A percentile compares a stretch with the other conserved stretches of the same genome.
Evolutionary conservation across 1,284 basidiomycete species (phyloP).

Genomic region (Moesziomyces sp.): DNA sequence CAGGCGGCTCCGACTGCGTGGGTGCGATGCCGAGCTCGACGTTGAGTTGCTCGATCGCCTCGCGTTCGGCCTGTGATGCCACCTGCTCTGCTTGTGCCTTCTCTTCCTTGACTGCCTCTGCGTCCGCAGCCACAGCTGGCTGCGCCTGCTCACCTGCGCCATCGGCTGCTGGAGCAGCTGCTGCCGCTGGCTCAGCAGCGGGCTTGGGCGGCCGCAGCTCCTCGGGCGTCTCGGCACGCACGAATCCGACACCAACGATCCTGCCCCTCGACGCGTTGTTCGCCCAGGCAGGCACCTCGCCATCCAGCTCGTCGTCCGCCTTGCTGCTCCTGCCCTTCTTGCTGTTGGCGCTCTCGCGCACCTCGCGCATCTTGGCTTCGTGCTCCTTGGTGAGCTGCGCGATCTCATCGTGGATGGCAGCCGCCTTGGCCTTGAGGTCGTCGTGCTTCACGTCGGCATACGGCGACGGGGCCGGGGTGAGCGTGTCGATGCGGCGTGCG

Average conservation of each 20-base stretch:
- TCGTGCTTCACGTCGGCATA: slow-evolving; percentile 44
- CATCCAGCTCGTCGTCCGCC: slow-evolving; percentile 12
- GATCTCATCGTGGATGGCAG: slow-evolving; percentile 29
- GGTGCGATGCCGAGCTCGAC: slow-evolving; percentile 25
- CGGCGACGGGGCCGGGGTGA: slow-evolving; percentile 52
- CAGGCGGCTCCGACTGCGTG: background rate
- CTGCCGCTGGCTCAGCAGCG: background rate
- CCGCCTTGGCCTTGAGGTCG: slow-evolving; percentile 38
- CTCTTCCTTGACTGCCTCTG: slow-evolving; percentile 3
- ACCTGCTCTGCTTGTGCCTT: slow-evolving; percentile 18
- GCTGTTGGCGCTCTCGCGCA: slow-evolving; percentile 10
- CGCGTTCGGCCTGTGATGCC: slow-evolving; percentile 21
- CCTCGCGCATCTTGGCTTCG: slow-evolving; percentile 15
- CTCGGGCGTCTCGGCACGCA: slow-evolving; percentile 50
- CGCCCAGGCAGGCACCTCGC: slow-evolving; percentile 32
- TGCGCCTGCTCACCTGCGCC: slow-evolving; percentile 9
- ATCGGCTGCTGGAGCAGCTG: background rate
- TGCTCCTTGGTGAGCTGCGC: slow-evolving; percentile 23
- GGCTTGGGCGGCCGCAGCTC: slow-evolving; percentile 33
- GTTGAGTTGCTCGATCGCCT: slow-evolving; percentile 41
- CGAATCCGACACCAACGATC: slow-evolving; percentile 57
- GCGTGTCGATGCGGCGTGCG: slow-evolving; percentile 56
- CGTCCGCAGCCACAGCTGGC: background rate
- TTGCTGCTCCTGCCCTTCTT: slow-evolving; percentile 2
- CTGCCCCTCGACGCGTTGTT: slow-evolving; percentile 40